Base-by-base conservation (phyloP, 768 basidiomycete species). In the Macrolepiota albuminosa region DNA sequence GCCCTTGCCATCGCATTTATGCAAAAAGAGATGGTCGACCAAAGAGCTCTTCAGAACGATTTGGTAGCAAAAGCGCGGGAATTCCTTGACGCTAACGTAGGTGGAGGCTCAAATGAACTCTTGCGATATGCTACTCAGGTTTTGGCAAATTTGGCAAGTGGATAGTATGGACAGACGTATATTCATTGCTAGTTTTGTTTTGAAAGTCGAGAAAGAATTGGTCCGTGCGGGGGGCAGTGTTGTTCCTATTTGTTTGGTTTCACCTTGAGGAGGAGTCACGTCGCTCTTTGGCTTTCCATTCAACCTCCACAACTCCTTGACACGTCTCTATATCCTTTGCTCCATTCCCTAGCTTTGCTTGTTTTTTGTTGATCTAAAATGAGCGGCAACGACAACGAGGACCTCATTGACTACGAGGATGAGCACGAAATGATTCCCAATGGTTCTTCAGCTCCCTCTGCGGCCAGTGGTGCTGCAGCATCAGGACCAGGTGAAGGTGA, bases 361-460 rank as follows among this genome's bases (percentile, higher is more conserved):
- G 66, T 63, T 63, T 62, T 67, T 67, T 63, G 63, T 66, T 63
- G 46, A 45, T 24, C 40, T 36, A 75, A 74, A 71, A 93, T 92
- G 90, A 89, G 85, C 75, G 83, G 82, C 49, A 84, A 88, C 78
- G 92, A 93, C 77, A 89, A 89, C 73, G 92, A 94, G 71, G 92
- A 95, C 69, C 86, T 95, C 47, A 92, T 95, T 73, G 93, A 95
- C 80, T 95, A 94, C 80, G 93, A 95, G 75, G 93, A 95, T 66
- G 92, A 93, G 72, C 84, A 92, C 67, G 91, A 93, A 69, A 81
- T 89, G 62, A 79, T 86, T 59, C 80, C 88, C 55, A 86, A 81
- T 60, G 84, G 84, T 60, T 76, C 76, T 47, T 72, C 78, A 34
- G 77, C 75, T 26, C 66, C 75, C 40, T 69, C 82, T 37, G 74